Evolutionary conservation across 73 alveolate genomes (phyloP).

Genomic region (Paramecium biaurelia): DNA sequence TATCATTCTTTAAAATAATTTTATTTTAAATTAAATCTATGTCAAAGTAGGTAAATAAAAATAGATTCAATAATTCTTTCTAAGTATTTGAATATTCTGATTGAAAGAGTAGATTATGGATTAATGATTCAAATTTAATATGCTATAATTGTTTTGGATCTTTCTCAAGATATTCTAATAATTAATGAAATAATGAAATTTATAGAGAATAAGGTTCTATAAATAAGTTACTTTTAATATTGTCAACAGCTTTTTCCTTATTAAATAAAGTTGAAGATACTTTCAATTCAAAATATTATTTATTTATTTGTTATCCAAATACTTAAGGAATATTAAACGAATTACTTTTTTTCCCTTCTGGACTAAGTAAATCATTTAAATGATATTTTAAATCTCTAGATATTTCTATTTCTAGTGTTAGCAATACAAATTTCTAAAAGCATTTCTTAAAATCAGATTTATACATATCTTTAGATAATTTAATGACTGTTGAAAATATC

Average conservation of each 20-base stretch:
- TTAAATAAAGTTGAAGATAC: background rate
- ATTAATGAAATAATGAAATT: background rate
- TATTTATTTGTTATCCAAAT: background rate
- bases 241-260: background rate
- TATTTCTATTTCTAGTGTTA: conserved; percentile 4
- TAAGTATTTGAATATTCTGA: background rate
- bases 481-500: background rate
- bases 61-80: background rate
- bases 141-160: background rate
- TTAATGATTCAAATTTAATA: background rate
- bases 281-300: background rate
- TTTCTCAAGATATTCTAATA: background rate
- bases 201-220: background rate
- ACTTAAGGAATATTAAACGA: background rate
- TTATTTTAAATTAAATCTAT: background rate
- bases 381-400: background rate
- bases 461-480: background rate
- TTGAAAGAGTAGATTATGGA: background rate
- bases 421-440: background rate
- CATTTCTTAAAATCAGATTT: background rate
- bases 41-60: background rate
- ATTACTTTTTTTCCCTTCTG: background rate
- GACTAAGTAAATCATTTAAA: background rate
- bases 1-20: background rate
- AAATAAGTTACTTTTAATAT: background rate